These are phyloP conservation scores for Opeltia flavorubescens DNA, from an alignment of 495 filamentous ascomycete species.

Conservation along the genomic window DNA sequence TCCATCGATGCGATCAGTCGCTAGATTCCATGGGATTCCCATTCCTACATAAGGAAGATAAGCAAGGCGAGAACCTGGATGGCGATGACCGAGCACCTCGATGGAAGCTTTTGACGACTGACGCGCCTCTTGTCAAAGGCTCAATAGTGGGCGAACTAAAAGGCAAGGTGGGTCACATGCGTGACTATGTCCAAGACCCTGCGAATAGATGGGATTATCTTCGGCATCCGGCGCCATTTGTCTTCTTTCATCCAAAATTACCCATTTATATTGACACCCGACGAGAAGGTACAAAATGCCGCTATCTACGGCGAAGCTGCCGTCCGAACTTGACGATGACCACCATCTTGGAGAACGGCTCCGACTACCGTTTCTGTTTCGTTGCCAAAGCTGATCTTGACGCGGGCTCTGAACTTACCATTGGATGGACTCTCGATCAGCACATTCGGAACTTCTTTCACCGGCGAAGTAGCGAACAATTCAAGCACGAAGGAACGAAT, in stretches of 20 bases:
- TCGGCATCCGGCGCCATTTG: slow-evolving; percentile 68
- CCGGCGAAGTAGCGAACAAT: slow-evolving; percentile 25
- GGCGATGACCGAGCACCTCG: slow-evolving; percentile 33
- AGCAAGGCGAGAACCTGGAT: slow-evolving; percentile 29
- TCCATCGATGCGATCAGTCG: slow-evolving; percentile 35
- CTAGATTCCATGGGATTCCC: slow-evolving; percentile 42
- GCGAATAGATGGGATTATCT: slow-evolving; percentile 63
- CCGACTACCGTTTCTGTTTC: slow-evolving; percentile 79
- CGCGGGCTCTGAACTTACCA: slow-evolving; percentile 46
- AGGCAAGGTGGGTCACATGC: slow-evolving; percentile 68
- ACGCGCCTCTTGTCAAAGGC: slow-evolving; percentile 43
- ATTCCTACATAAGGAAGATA: slow-evolving; percentile 29
- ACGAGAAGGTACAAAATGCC: slow-evolving; percentile 64
- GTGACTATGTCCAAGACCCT: slow-evolving; percentile 58
- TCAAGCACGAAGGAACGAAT: slow-evolving; percentile 26
- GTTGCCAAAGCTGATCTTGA: slow-evolving; percentile 61
- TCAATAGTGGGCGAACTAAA: slow-evolving; percentile 74
- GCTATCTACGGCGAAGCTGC: slow-evolving; percentile 81
- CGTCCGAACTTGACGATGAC: slow-evolving; percentile 69
- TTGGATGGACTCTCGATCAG: slow-evolving; percentile 50
- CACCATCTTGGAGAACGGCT: slow-evolving; percentile 59
- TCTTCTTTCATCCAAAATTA: slow-evolving; percentile 68
- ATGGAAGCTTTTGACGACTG: slow-evolving; percentile 63
- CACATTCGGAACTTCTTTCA: slow-evolving; percentile 25
- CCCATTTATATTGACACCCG: slow-evolving; percentile 87